Evolutionary conservation across 73 alveolate genomes (phyloP).

Genomic region (Tetrahymena thermophila): DNA sequence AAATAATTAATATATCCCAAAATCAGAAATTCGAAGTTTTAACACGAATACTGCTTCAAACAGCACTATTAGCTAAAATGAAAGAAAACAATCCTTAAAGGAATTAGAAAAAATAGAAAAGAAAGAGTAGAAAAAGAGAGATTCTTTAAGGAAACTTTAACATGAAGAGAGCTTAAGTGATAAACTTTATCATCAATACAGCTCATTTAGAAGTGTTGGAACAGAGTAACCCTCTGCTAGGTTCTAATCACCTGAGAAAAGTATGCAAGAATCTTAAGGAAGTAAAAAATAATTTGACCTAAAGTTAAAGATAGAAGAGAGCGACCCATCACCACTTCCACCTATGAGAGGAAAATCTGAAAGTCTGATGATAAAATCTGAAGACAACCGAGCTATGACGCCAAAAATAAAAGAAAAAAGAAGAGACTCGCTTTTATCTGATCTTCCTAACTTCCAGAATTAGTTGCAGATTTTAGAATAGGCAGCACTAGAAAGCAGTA

Average conservation of each 20-base stretch:
- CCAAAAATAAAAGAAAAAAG: neutral
- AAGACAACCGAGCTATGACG: neutral
- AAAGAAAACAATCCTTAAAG: neutral
- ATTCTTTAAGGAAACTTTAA: neutral
- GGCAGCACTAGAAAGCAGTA: neutral
- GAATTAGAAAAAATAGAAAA: neutral
- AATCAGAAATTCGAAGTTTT: neutral
- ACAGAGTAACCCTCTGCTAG: neutral
- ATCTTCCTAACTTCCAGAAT: neutral
- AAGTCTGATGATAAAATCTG: neutral
- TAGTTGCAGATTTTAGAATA: neutral
- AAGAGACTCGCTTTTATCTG: neutral
- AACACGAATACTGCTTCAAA: neutral
- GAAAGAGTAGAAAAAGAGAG: neutral
- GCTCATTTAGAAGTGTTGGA: neutral
- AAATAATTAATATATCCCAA: no score
- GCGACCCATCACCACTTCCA: neutral
- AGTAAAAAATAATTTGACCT: neutral
- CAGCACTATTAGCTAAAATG: neutral
- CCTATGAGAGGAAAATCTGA: neutral
- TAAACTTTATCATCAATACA: neutral
- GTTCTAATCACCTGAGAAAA: neutral
- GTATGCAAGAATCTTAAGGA: neutral
- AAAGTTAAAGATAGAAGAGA: neutral
- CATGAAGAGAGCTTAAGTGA: neutral